phyloP scores from a whole-genome alignment of 1,284 basidiomycete species.

The Fomes fomentarius region DNA sequence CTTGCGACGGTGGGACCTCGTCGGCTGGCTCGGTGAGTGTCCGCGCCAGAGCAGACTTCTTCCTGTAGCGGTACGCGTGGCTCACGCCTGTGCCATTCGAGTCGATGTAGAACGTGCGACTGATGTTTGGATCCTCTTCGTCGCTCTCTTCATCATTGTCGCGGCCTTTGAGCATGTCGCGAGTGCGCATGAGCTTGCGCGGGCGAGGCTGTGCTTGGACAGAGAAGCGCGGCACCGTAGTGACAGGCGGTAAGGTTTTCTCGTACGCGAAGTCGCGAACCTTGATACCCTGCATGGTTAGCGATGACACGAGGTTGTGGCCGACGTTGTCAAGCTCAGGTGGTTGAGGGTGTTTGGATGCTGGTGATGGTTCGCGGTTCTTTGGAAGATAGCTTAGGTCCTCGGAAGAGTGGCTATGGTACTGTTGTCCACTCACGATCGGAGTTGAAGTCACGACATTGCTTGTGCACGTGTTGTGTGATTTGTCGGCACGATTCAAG shows the following conservation, averaged over 20 bases:
- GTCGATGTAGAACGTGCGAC: conserved; percentile 24
- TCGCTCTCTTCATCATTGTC: conserved; percentile 33
- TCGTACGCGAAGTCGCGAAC: conserved; percentile 76
- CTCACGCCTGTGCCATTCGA: conserved; percentile 19
- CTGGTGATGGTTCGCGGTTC: conserved; percentile 3
- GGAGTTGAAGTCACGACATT: neutral
- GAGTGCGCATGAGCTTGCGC: conserved; percentile 41
- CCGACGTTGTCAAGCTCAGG: conserved; percentile 1
- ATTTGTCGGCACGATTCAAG: neutral
- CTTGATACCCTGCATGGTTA: conserved; percentile 58
- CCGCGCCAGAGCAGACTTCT: conserved; percentile 43
- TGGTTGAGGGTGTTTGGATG: conserved; percentile 17
- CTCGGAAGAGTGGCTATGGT: neutral
- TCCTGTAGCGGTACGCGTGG: conserved; percentile 23
- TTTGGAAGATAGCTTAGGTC: conserved; percentile 11
- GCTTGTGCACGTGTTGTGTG: conserved; percentile 4
- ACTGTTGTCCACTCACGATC: conserved; percentile 17
- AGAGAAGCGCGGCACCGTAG: conserved; percentile 44
- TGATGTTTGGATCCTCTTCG: conserved; percentile 20
- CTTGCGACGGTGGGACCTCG: conserved; percentile 33
- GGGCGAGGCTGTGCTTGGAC: conserved; percentile 49
- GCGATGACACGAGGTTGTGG: conserved; percentile 6
- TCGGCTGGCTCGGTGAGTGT: conserved; percentile 54
- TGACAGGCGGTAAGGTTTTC: conserved; percentile 61
- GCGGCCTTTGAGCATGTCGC: conserved; percentile 28